phyloP scores from a whole-genome alignment of 108 stramenopile species.

The Pinguiococcus pyrenoidosus region DNA sequence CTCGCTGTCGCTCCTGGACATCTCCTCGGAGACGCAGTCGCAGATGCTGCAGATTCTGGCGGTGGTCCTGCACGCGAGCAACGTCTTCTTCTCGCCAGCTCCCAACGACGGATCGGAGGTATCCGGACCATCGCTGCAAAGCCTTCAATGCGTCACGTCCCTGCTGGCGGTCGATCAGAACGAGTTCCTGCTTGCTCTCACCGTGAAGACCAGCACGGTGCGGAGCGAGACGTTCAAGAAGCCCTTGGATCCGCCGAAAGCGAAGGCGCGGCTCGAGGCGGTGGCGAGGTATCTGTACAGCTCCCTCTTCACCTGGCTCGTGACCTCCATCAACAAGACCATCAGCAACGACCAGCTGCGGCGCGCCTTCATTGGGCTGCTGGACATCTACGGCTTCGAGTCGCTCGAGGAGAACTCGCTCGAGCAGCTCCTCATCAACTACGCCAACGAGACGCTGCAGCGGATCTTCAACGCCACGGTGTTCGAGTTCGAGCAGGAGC shows the following conservation, averaged over 20 bases:
- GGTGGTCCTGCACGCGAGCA: not conserved
- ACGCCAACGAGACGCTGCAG: conserved; percentile 79
- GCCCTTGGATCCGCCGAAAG: not conserved
- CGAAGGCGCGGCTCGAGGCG: too few species aligned
- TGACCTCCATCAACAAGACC: conserved; percentile 1
- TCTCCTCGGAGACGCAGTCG: too few species aligned
- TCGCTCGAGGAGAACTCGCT: conserved; percentile 16
- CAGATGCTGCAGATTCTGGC: not conserved
- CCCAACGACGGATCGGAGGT: too few species aligned
- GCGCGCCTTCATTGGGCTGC: conserved; percentile 6
- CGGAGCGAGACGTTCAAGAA: not conserved
- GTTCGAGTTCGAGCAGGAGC: conserved; percentile 9
- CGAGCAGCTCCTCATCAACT: conserved; percentile 69
- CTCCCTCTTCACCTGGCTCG: not conserved
- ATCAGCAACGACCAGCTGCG: not conserved
- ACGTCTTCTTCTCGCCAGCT: too few species aligned
- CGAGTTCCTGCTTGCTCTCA: too few species aligned
- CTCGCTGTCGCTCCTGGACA: too few species aligned
- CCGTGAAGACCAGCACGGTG: too few species aligned
- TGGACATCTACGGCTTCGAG: conserved; percentile 32
- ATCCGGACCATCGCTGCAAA: too few species aligned
- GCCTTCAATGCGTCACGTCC: too few species aligned
- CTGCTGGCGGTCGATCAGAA: too few species aligned
- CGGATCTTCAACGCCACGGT: conserved; percentile 12
- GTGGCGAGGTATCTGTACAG: conserved; percentile 3